Conservation (phyloP, 2,329 filamentous ascomycete species). For the Arthrobotrys sinensis region DNA sequence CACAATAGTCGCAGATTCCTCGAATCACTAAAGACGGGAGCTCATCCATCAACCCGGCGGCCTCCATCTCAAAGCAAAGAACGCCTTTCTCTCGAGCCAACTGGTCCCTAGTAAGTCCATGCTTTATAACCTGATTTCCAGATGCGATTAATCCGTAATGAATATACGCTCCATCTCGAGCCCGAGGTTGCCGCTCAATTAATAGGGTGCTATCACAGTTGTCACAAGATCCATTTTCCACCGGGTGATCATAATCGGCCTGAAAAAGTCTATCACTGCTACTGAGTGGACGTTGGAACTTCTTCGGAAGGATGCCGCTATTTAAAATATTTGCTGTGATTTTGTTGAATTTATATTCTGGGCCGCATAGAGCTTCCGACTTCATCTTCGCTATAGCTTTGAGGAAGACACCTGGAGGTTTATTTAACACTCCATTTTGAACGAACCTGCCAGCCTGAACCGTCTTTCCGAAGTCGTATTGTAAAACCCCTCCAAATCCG, state of each 20-base stretch:
- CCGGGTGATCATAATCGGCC: constrained; percentile 18
- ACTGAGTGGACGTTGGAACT: not conserved
- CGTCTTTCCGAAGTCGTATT: constrained; percentile 33
- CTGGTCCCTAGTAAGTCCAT: not conserved
- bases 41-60: not conserved
- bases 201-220: not conserved
- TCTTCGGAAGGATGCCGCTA: not conserved
- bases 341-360: not conserved
- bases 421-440: constrained; percentile 16
- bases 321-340: not conserved
- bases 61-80: constrained; percentile 17
- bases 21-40: constrained; percentile 17
- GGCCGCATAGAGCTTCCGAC: not conserved
- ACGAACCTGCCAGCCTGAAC: constrained; percentile 20
- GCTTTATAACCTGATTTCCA: constrained; percentile 17
- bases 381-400: constrained; percentile 13
- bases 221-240: constrained; percentile 11
- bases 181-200: not conserved
- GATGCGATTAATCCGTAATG: constrained; percentile 23
- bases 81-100: constrained; percentile 1
- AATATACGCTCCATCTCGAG: not conserved
- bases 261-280: constrained; percentile 18
- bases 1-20: constrained; percentile 28
- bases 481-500: not conserved
- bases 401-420: constrained; percentile 20